These are phyloP conservation scores for Xylariomycetidae sp. DNA, from an alignment of 2,329 filamentous ascomycete genomes.

Conservation along the genomic window DNA sequence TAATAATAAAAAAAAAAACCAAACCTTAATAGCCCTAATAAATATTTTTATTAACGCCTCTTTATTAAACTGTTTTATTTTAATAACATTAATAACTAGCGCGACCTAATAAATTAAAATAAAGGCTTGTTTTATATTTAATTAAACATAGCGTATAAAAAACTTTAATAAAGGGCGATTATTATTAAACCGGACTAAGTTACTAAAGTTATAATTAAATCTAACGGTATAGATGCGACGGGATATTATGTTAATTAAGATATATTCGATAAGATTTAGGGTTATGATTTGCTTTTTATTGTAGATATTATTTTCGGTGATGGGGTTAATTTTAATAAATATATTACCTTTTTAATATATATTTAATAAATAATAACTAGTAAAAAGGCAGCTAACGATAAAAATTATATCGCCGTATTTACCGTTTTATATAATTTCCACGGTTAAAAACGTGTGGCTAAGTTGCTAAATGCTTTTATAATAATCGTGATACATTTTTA, in stretches of 20 bases:
- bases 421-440: background rate
- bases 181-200: slow-evolving; percentile 2
- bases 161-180: slow-evolving; percentile 2
- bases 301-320: slow-evolving; percentile 3
- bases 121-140: too few relatives aligned
- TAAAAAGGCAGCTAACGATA: too few relatives aligned
- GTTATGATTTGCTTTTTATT: slow-evolving; percentile 4
- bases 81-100: slow-evolving; percentile 4
- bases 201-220: slow-evolving; percentile 4
- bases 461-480: too few relatives aligned
- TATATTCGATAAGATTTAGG: slow-evolving; percentile 3
- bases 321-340: slow-evolving; percentile 2
- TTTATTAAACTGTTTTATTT: slow-evolving; percentile 2
- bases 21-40: slow-evolving; percentile 2
- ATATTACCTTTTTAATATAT: slow-evolving; percentile 1
- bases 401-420: too few relatives aligned
- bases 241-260: slow-evolving; percentile 3
- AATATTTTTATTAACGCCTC: slow-evolving; percentile 1
- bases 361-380: slow-evolving; percentile 3
- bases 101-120: too few relatives aligned
- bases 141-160: too few relatives aligned
- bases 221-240: slow-evolving; percentile 1
- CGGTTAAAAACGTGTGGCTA: too few relatives aligned
- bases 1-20: slow-evolving; percentile 4
- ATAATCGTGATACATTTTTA: slow-evolving; percentile 3